Base-by-base conservation (phyloP, 2,329 filamentous ascomycete genomes). In the Scolecobasidium constrictum region DNA sequence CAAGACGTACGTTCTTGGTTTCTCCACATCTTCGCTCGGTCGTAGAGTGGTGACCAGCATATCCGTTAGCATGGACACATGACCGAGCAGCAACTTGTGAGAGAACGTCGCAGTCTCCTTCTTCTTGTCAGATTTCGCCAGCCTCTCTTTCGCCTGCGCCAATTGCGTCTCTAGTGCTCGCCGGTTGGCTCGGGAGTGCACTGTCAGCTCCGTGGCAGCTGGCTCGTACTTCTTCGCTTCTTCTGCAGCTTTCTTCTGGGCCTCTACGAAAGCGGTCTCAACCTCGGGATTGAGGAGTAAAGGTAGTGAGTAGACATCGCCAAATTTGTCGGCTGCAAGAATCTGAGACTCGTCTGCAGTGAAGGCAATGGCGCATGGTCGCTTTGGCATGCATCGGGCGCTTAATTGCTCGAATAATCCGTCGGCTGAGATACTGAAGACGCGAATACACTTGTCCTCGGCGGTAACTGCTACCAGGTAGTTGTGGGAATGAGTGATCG, bases 51-150 rank as follows among this genome's bases (percentile, higher is more conserved):
- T 71, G 34, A 77, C 68, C 2, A 69, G 61, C 40, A 95, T 59
- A 54, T 86, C 81, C 2, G 88, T 95, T 39, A 98, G 75, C 77
- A 96, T 84, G 1, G 90, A 95, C 12, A 98, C 92, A 62, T 98
- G 92, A 11, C 92, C 92, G 1, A 98, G 76, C 5, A 95, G 68
- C 1, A 94, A 69, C 28, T 80, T 75, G 52, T 86, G 77, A 52
- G 86, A 81, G 56, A 94, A 94, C 37, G 62, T 60, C 19, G 67
- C 58, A 2, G 67, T 61, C 13, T 67, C 66, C 42, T 69, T 69
- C 26, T 66, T 64, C 47, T 72, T 67, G n/a, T n/a, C n/a, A n/a
- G n/a, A n/a, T 23, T 36, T 33, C 3, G 34, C n/a, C 13, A 16
- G 20, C 13, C 28, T n/a, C 15, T 40, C 50, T 51, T 60, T 41